Percentiles rank a stretch among this genome's conserved stretches.
Evolutionary conservation across 139 green algal genomes (phyloP).

Genomic region (Gonium pectorale): DNA sequence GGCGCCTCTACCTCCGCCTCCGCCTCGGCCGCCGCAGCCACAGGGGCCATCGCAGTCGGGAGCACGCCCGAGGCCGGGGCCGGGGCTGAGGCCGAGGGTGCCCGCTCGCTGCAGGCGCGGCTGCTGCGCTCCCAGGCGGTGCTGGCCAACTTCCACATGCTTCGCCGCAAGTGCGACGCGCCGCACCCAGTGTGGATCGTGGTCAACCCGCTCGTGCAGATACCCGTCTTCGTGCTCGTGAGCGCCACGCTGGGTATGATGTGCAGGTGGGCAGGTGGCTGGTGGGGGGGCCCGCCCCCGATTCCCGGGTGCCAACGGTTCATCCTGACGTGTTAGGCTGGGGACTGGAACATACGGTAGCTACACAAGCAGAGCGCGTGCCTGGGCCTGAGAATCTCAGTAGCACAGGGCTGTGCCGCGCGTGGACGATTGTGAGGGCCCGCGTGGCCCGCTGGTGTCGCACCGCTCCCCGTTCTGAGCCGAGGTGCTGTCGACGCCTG

Average conservation of each 20-base stretch:
- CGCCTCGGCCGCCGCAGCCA: not conserved
- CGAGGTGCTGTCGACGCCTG: too few relatives aligned
- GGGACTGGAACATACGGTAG: too few relatives aligned
- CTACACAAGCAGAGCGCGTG: too few relatives aligned
- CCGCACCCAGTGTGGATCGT: conserved; percentile 80
- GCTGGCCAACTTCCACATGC: conserved; percentile 51
- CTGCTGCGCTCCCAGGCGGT: conserved; percentile 36
- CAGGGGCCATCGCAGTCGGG: not conserved
- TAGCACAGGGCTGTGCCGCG: too few relatives aligned
- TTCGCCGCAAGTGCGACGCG: conserved; percentile 58
- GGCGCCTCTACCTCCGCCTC: not conserved
- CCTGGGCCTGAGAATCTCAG: too few relatives aligned
- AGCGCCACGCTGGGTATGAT: conserved; percentile 75
- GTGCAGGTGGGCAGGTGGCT: conserved; percentile 38
- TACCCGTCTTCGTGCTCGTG: conserved; percentile 69
- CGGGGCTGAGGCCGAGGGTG: not conserved
- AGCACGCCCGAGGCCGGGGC: conserved; percentile 14
- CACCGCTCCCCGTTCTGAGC: too few relatives aligned
- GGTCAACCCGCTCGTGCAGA: conserved; percentile 73
- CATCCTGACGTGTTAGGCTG: too few relatives aligned
- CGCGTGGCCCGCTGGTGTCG: too few relatives aligned
- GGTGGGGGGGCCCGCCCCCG: too few relatives aligned
- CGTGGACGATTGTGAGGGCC: too few relatives aligned
- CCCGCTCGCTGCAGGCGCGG: not conserved
- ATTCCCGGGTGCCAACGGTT: too few relatives aligned